Evolutionary conservation across 352 stramenopile species (phyloP), one percentile per base, ranked within the genome.

Genomic region (Plasmopara viticola): DNA sequence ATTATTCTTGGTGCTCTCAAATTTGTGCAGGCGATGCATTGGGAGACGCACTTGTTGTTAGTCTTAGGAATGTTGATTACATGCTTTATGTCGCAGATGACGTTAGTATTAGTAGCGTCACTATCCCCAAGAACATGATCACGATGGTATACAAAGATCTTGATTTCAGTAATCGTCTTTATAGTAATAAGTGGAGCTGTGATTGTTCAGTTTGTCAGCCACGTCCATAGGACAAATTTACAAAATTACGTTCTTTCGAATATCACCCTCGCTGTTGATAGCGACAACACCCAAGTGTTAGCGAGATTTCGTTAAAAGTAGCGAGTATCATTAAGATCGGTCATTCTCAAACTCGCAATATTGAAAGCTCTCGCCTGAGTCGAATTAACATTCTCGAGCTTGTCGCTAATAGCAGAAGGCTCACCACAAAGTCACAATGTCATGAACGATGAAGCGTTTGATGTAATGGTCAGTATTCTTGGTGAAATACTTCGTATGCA

Each of bases 201-300:
- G 33, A 12, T 57, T 57, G n/a, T 52, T 58, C 4, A 68, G 45
- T 17, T 30, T 50, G n/a, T 68, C 33, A 57, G 49, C 42, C n/a
- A 57, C 17, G 9, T 64, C 60, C 38, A 58, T 68, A 7, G 25
- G 63, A 4, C 40, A 13, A 14, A 49, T 68, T 15, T 53, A 28
- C 2, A 29, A 51, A 34, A 60, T 56, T 15, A 48, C 42, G 35
- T 52, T 50, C 3, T 35, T 31, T 35, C 4, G 2, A 58, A 64
- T 53, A 17, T 68, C 55, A 13, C 6, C 9, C 41, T 30, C 56
- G 17, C 48, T 63, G n/a, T 64, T 58, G 41, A 61, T 59, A 29
- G 41, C 18, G 17, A 46, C 12, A 66, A 62, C 63, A 84, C 56
- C 66, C 72, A 33, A 68, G 68, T 9, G 44, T 81, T 14, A 66